Evolutionary conservation across 2,329 filamentous ascomycete species (phyloP).

Genomic region (Fusarium pseudocircinatum): DNA sequence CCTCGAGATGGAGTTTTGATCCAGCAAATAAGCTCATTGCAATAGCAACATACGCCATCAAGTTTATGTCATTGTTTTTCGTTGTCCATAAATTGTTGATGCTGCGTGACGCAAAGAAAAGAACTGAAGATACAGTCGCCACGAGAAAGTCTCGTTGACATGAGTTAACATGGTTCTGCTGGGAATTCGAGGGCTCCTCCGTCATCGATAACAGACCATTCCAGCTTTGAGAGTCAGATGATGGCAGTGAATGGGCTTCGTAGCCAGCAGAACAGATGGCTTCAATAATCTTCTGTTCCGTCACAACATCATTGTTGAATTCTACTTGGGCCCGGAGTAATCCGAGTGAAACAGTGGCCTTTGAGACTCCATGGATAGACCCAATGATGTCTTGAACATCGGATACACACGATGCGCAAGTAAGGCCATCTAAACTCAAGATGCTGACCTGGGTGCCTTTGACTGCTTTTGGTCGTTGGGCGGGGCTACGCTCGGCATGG

Average conservation of each 20-base stretch:
- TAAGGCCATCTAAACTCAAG: not conserved
- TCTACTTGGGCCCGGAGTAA: not conserved
- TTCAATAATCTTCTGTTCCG: accelerated
- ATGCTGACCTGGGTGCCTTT: not conserved
- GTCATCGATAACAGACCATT: not conserved
- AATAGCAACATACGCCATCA: accelerated
- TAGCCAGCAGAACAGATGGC: not conserved
- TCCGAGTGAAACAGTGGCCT: not conserved
- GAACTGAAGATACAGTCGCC: not conserved
- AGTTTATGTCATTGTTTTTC: too few relatives aligned
- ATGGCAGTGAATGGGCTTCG: not conserved
- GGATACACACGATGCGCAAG: not conserved
- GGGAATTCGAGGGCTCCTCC: not conserved
- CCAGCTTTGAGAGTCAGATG: not conserved
- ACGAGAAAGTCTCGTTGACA: not conserved
- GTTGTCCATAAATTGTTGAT: not conserved
- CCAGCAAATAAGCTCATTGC: not conserved
- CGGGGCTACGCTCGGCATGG: not conserved
- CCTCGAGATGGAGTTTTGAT: accelerated
- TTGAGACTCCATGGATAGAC: not conserved
- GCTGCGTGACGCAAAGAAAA: not conserved
- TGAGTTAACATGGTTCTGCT: not conserved
- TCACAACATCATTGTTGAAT: not conserved
- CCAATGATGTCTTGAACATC: not conserved
- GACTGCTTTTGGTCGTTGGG: not conserved